Base-by-base conservation (phyloP, 768 basidiomycete species). In the Xerocomellus dryophilus region DNA sequence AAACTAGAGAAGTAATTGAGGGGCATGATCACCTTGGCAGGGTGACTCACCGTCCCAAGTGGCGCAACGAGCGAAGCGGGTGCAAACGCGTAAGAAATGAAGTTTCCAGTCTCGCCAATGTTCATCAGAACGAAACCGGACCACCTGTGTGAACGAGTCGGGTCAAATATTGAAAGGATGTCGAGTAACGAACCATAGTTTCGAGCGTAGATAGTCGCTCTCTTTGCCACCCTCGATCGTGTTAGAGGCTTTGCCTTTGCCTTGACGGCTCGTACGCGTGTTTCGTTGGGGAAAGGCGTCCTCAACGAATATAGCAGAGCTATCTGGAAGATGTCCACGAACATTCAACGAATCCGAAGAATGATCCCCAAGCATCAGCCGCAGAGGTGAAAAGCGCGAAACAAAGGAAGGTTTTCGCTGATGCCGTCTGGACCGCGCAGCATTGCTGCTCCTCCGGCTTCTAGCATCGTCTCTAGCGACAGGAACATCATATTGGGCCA, bases 1-100 rank as follows among this genome's bases (percentile, higher is more conserved):
- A 69, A 93, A 89, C 85, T 93, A 50, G 18, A 40, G 18, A n/a
- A 32, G 6, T 7, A 5, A 36, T 21, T 60, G 20, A 55, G 51
- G 14, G 6, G 14, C 9, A 32, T 17, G 40, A 46, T 46, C 46
- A 25, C 18, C 25, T 15, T 23, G 29, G 38, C 51, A 29, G 25
- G n/a, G 29, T 7, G 47, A 15, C 85, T 73, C 61, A 96, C 94
- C 42, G 92, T 94, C n/a, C 96, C 96, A 11, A 98, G 77, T 27
- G 96, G 96, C 0, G 96, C 94, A 12, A 98, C 93, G 5, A 95
- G 74, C n/a, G 90, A 92, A 6, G 93, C 92, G 9, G 93, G 93
- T 20, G 92, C 92, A 71, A 81, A 95, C 0, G 86, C 93, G 57
- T 95, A 95, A 0, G 90, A 90, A 43, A 85, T 86, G 63, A 97